Evolutionary conservation across 2,329 filamentous ascomycete genomes (phyloP).

Genomic region (Phyllosticta capitalensis): DNA sequence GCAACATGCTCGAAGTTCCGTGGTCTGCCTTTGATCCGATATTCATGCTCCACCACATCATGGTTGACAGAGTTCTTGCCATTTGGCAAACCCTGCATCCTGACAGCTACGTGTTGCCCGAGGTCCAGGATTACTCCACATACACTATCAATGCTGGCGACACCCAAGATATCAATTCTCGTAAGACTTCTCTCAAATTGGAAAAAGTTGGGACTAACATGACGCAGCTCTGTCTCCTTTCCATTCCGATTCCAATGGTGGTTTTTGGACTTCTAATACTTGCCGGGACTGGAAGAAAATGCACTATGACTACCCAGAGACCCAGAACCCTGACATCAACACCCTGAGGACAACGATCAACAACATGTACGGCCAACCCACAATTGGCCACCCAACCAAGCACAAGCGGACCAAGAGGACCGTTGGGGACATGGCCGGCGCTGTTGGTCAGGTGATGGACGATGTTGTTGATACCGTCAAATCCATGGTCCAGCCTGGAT

Average conservation of each 20-base stretch:
- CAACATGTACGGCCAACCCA: slow-evolving; percentile 47
- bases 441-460: not conserved
- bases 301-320: slow-evolving; percentile 68
- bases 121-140: slow-evolving; percentile 43
- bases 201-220: not conserved
- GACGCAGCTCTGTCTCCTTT: slow-evolving; percentile 54
- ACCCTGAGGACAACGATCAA: slow-evolving; percentile 48
- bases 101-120: slow-evolving; percentile 53
- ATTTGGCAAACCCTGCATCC: slow-evolving; percentile 71
- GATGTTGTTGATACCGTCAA: slow-evolving; percentile 11
- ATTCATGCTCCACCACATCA: slow-evolving; percentile 65
- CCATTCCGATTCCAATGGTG: slow-evolving; percentile 45
- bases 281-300: slow-evolving; percentile 52
- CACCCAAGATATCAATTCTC: slow-evolving; percentile 45
- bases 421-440: not conserved
- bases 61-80: slow-evolving; percentile 29
- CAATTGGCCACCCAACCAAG: slow-evolving; percentile 15
- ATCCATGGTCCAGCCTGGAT: slow-evolving; percentile 10
- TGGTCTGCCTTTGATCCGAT: slow-evolving; percentile 72
- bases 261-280: slow-evolving; percentile 59
- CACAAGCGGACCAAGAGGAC: not conserved
- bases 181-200: slow-evolving; percentile 16
- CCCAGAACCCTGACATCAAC: slow-evolving; percentile 27
- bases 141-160: slow-evolving; percentile 51
- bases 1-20: slow-evolving; percentile 51